phyloP scores from a whole-genome alignment of 2,329 filamentous ascomycete species.

The Colletotrichum sp. region DNA sequence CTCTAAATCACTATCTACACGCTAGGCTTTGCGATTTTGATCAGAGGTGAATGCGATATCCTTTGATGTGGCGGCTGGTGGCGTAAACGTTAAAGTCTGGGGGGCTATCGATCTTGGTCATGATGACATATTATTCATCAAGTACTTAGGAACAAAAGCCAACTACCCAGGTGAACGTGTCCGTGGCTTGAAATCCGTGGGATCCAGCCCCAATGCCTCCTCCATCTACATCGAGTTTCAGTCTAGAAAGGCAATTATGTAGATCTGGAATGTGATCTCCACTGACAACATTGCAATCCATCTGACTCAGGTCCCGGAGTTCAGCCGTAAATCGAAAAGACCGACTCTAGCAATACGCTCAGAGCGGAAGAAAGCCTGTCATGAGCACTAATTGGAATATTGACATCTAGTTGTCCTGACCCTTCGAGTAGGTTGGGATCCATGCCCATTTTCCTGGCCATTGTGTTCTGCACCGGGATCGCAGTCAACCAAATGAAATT shows the following conservation, averaged over 20 bases:
- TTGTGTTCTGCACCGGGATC: not conserved
- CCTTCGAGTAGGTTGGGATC: not conserved
- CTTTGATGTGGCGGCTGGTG: fast-evolving
- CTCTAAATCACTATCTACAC: too few species aligned
- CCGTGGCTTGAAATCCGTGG: too few species aligned
- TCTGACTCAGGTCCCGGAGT: not conserved
- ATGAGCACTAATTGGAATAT: not conserved
- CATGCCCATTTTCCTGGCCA: not conserved
- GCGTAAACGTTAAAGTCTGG: too few species aligned
- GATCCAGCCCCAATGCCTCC: not conserved
- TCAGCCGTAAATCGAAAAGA: fast-evolving
- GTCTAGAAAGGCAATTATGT: not conserved
- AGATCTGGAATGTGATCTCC: not conserved
- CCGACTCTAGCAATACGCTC: not conserved
- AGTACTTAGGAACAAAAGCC: too few species aligned
- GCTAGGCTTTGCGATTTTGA: too few species aligned
- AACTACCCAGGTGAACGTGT: too few species aligned
- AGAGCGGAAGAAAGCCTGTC: not conserved
- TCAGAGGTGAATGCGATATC: too few species aligned
- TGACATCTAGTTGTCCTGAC: not conserved
- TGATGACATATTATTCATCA: too few species aligned
- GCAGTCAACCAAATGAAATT: not conserved
- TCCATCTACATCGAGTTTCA: not conserved
- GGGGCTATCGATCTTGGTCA: too few species aligned
- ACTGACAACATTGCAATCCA: not conserved